Base-by-base conservation (phyloP, 2,329 filamentous ascomycete species). In the Rosellinia necatrix region DNA sequence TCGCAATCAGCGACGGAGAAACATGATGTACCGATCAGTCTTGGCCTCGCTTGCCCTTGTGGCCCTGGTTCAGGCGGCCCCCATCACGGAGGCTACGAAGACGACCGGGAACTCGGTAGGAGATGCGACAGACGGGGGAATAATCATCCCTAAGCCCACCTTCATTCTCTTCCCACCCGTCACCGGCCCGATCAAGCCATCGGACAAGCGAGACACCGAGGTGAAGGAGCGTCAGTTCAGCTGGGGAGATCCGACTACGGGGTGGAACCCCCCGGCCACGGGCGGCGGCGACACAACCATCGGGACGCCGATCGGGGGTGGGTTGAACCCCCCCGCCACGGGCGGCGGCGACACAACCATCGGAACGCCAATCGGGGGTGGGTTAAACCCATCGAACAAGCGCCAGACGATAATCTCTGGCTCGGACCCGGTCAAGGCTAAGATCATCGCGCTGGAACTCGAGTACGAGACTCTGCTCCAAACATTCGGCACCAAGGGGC, bases 391-490 rank as follows among this genome's bases (percentile, higher is more conserved):
- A 30, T 53, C 60, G 38, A 35, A 53, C 57, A 60, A 61, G 51
- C 59, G 56, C 6, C 56, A 62, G 43, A 50, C 56, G 12, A 19
- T 58, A 8, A 58, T 64, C 15, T 51, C 64, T 19, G 59, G 34
- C 12, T 29, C 52, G 3, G 63, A 66, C 49, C 49, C 57, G 7
- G 60, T 62, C 8, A 66, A 70, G 53, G 64, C 64, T 17, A 61
- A 64, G 50, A 67, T 70, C 51, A 49, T 19, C 7, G 62, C 63
- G 1, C 53, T 69, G 7, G 66, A 70, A 56, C 62, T 70, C 34
- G 63, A 70, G 52, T 66, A 68, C 42, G 67, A 70, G 48, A 49
- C 61, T 8, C 54, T 69, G 9, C 30, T 68, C 6, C 68, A 70
- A 22, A 34, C 44, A 10, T 69, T 66, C 59, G 66, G 64, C 25